phyloP scores from a whole-genome alignment of 768 basidiomycete species.

The Lactifluus subvellereus region DNA sequence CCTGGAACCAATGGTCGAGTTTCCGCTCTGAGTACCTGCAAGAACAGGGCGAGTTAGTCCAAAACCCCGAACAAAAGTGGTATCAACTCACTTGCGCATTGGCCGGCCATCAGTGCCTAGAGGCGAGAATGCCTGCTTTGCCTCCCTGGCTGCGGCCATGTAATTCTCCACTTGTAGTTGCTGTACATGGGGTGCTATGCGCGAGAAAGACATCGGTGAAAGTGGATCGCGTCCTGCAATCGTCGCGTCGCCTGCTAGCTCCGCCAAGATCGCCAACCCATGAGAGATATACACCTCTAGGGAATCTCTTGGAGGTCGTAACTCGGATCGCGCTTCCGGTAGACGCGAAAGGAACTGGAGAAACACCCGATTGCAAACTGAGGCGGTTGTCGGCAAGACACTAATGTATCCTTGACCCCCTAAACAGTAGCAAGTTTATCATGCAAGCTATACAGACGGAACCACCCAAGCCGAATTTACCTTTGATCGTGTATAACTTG shows the following conservation, averaged over 20 bases:
- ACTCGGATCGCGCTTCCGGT: conserved; percentile 8
- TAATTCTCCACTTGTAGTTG: conserved; percentile 17
- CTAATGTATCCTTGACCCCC: conserved; percentile 24
- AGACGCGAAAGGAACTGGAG: conserved; percentile 24
- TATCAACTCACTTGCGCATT: conserved; percentile 18
- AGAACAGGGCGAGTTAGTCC: not conserved
- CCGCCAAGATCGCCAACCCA: conserved; percentile 11
- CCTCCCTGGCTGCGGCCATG: conserved; percentile 8
- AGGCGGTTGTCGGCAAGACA: conserved; percentile 23
- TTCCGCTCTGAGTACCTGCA: conserved; percentile 21
- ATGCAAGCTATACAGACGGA: not conserved
- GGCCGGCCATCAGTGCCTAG: conserved; percentile 20
- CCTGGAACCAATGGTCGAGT: conserved; percentile 23
- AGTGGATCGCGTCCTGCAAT: conserved; percentile 17
- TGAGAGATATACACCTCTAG: conserved; percentile 6
- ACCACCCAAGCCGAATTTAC: not conserved
- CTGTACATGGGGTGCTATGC: conserved; percentile 14
- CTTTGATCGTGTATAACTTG: conserved; percentile 18
- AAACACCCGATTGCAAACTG: conserved; percentile 25
- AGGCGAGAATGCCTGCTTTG: conserved; percentile 11
- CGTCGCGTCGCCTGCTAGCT: conserved; percentile 3
- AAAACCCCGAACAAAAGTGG: not conserved
- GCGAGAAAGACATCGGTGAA: conserved; percentile 21
- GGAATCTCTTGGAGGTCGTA: conserved; percentile 7
- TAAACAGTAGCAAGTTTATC: not conserved